phyloP scores from a whole-genome alignment of 805 yeast species.

The Yarrowia sp. region DNA sequence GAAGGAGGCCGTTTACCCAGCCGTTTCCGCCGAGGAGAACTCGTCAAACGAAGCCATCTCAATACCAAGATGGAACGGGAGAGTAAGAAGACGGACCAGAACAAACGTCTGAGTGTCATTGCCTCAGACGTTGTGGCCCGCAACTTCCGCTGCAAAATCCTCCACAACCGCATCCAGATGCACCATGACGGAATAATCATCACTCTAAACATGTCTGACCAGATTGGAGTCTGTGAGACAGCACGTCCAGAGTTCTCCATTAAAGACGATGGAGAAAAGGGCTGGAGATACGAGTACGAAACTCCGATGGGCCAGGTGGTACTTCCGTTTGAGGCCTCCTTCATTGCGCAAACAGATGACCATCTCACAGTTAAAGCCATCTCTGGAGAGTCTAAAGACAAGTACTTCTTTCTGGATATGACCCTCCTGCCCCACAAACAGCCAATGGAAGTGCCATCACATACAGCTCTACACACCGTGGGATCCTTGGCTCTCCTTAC shows the following conservation, averaged over 20 bases:
- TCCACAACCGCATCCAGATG: slow-evolving; percentile 13
- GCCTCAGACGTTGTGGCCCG: slow-evolving; percentile 16
- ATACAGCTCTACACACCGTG: neutral
- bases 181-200: neutral
- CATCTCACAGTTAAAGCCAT: slow-evolving; percentile 1
- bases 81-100: neutral
- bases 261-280: neutral
- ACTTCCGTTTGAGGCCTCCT: slow-evolving; percentile 3
- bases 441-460: slow-evolving; percentile 3
- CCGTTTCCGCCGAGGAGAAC: slow-evolving; percentile 7
- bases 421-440: neutral
- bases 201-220: slow-evolving; percentile 21
- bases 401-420: slow-evolving; percentile 7
- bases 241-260: neutral
- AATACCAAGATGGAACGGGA: slow-evolving; percentile 14
- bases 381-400: neutral
- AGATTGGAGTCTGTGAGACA: slow-evolving; percentile 9
- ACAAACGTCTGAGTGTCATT: neutral
- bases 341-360: slow-evolving; percentile 6
- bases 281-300: slow-evolving; percentile 5
- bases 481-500: slow-evolving; percentile 1
- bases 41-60: slow-evolving; percentile 12
- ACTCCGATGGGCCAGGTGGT: neutral
- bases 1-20: slow-evolving; percentile 8
- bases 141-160: slow-evolving; percentile 20